Base-by-base conservation (phyloP, 2,329 filamentous ascomycete species). In the Penicillium fuscoglaucum region DNA sequence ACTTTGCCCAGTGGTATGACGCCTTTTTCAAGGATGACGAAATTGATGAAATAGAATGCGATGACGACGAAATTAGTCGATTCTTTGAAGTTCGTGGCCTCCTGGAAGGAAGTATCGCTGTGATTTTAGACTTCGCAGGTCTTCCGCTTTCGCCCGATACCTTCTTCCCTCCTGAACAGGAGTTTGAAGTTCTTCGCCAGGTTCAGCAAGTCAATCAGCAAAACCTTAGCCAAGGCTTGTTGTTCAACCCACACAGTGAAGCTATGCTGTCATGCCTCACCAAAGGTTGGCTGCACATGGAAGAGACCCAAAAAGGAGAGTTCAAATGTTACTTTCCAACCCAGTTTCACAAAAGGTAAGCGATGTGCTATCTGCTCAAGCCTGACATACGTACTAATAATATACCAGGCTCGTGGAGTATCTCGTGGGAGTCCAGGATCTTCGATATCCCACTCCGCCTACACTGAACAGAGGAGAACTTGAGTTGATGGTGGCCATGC, bases 271-370 rank as follows among this genome's bases (percentile, higher is more conserved):
- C 35, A 12, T 51, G 37, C 13, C n/a, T 43, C 6, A 41, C 26
- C 8, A 41, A 51, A 31, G 49, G 49, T 7, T 51, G 49, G 49
- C 26, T 51, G 9, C 49, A 51, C n/a, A 31, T 51, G 37, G 49
- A 43, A 43, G 26, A 41, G 21, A 17, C 3, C 19, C 31, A 5
- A 13, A 1, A 24, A 15, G 48, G 33, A 40, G 21, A 9, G 10
- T 43, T 51, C 24, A 41, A 4, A 51, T 51, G 37, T 31, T 41
- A 31, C 26, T 41, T 43, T 12, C 49, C 49, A 21, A 51, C 49
- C 13, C 0, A 1, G 12, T 17, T 51, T 17, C 49, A 51, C n/a
- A 8, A 29, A 1, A 15, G 8, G 49, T 43, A 31, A 9, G 37
- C 15, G 8, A 26, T 8, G 13, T 29, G 1, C 2, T 31, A 29